Evolutionary conservation across 2,329 filamentous ascomycete genomes (phyloP), one percentile per base, ranked within the genome.

Genomic region (Graphilbum sp.): DNA sequence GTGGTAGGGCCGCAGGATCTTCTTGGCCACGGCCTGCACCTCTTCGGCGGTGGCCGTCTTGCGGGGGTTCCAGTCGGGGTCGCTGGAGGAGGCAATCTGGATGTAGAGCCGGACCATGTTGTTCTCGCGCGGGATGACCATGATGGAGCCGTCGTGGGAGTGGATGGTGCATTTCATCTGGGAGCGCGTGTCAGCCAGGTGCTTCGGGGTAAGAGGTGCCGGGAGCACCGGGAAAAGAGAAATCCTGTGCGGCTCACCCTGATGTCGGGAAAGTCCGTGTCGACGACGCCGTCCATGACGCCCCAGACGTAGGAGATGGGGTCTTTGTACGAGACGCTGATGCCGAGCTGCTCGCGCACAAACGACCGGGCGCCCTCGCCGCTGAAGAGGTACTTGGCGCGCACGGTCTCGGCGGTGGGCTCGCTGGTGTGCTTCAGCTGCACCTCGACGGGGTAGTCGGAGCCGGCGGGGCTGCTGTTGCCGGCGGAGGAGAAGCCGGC

Each of bases 391-490:
- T 84, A 81, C 52, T 79, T 83, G 20, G 77, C 66, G 34, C 68
- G 66, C 12, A 83, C 57, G 0, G 62, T 86, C 58, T 92, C 80
- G 29, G 65, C 66, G 9, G 66, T 40, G 18, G 72, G 72, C 23
- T 82, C 82, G 50, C 93, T 80, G 13, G 86, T 66, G 49, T 87
- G 80, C 51, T 79, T 73, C 35, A 94, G 60, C 41, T 75, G 67
- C 21, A 94, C 85, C 46, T 82, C 69, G 2, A 94, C 81, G 1
- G 86, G 87, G 52, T 90, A 92, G 19, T 74, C 70, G 1, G 27
- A 29, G 27, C 8, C 13, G 45, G 75, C 61, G 5, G 50, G 53
- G 32, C 65, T 59, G 47, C 72, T 64, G 32, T 65, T 59, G 47
- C 72, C 64, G 44, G 78, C 66, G 6, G 75, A 70, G 32, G 54